phyloP scores from a whole-genome alignment of 2,329 filamentous ascomycete species.

The Pseudogymnoascus sp. region DNA sequence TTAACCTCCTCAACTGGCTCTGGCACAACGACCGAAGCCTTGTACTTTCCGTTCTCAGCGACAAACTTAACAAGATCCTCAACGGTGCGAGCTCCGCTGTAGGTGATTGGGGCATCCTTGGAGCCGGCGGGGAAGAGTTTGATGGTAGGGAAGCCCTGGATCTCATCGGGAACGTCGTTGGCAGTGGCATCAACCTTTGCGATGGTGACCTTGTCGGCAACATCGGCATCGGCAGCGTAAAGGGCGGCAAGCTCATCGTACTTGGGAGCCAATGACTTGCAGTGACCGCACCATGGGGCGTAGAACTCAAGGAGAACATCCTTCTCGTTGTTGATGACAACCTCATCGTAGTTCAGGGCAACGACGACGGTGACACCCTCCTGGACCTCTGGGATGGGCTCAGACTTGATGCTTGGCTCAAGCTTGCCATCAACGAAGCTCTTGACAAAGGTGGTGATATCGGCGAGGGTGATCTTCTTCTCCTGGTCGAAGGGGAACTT shows the following conservation, averaged over 20 bases:
- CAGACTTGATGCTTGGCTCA: conserved; percentile 95
- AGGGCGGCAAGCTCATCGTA: conserved; percentile 83
- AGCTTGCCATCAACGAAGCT: conserved; percentile 81
- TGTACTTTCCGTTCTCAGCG: conserved; percentile 89
- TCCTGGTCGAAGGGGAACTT: conserved; percentile 93
- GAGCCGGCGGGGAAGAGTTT: conserved; percentile 90
- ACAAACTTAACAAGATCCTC: conserved; percentile 91
- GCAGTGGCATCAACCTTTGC: conserved; percentile 95
- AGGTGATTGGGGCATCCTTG: conserved; percentile 79
- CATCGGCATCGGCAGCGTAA: conserved; percentile 67
- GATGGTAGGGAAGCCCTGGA: conserved; percentile 97
- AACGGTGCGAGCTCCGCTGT: conserved; percentile 77
- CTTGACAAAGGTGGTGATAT: conserved; percentile 73
- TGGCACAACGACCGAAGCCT: conserved; percentile 56
- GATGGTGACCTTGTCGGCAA: conserved; percentile 77
- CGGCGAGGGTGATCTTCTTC: conserved; percentile 63
- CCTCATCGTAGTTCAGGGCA: conserved; percentile 83
- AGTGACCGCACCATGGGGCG: conserved; percentile 98
- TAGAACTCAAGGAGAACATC: conserved; percentile 98
- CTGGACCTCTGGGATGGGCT: conserved; percentile 89
- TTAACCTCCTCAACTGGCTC: conserved; percentile 46
- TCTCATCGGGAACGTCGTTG: conserved; percentile 96
- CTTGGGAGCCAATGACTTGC: conserved; percentile 94
- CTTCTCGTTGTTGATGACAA: conserved; percentile 90
- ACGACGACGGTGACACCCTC: conserved; percentile 86